phyloP scores from a whole-genome alignment of 73 alveolate genomes.

The Diophrys appendiculata region DNA sequence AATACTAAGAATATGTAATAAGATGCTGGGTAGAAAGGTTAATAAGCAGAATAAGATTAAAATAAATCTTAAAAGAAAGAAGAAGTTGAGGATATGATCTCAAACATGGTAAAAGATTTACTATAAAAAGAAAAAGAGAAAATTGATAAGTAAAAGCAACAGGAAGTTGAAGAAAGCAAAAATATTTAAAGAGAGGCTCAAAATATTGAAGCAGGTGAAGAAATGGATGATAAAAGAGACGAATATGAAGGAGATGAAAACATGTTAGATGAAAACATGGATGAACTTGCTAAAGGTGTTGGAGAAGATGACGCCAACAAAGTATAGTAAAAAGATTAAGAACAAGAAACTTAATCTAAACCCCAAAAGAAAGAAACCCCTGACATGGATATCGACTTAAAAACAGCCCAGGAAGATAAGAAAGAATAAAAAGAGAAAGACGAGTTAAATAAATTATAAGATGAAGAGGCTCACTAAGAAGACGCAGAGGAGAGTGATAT shows the following conservation, averaged over 20 bases:
- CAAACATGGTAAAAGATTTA: constrained; percentile 39
- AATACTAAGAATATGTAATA: background rate
- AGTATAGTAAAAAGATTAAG: constrained; percentile 52
- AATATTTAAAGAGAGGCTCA: constrained; percentile 53
- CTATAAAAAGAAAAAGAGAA: constrained; percentile 62
- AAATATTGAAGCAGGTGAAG: constrained; percentile 38
- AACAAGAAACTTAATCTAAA: constrained; percentile 32
- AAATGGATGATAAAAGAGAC: constrained; percentile 18
- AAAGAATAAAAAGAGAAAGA: constrained; percentile 49
- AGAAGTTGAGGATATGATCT: background rate
- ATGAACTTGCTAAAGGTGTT: constrained; percentile 57
- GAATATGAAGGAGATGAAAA: constrained; percentile 45
- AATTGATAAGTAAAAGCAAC: constrained; percentile 62
- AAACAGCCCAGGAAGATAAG: constrained; percentile 33
- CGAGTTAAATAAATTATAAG: constrained; percentile 34
- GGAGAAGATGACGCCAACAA: constrained; percentile 56
- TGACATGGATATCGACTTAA: constrained; percentile 38
- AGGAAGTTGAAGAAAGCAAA: constrained; percentile 60
- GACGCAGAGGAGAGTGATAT: constrained; percentile 45
- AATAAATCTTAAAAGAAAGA: background rate
- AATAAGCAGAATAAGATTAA: background rate
- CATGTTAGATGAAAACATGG: constrained; percentile 50
- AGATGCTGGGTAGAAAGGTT: background rate
- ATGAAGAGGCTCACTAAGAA: constrained; percentile 44
- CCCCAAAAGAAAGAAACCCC: constrained; percentile 49